phyloP scores from a whole-genome alignment of 2,329 filamentous ascomycete species.

The Paecilomyces sp. region DNA sequence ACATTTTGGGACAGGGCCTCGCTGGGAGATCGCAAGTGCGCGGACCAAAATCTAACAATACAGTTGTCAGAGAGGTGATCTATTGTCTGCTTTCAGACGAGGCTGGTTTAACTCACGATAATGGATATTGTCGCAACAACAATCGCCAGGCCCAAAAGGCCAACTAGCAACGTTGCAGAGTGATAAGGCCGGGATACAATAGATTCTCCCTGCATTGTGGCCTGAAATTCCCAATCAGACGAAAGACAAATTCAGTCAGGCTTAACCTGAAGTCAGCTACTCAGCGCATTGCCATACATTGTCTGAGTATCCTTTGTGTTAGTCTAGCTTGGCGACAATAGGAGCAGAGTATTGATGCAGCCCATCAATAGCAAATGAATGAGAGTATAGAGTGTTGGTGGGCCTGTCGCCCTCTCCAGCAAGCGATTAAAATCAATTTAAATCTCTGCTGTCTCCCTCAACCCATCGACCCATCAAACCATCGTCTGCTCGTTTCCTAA shows the following conservation, averaged over 20 bases:
- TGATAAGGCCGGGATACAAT: not conserved
- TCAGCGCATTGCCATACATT: not conserved
- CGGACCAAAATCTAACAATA: conserved; percentile 15
- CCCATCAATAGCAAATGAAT: not conserved
- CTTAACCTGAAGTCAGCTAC: not conserved
- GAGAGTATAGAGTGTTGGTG: not conserved
- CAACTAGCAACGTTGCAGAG: not conserved
- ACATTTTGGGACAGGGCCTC: conserved; percentile 19
- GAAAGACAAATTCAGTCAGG: not conserved
- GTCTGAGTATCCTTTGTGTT: not conserved
- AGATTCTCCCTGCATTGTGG: not conserved
- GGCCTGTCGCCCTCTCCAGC: not conserved
- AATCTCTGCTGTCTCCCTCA: not conserved
- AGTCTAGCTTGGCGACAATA: not conserved
- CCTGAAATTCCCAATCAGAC: not conserved
- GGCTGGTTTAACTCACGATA: not conserved
- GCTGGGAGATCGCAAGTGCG: conserved; percentile 22
- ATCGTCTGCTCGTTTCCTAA: not conserved
- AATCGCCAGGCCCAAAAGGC: not conserved
- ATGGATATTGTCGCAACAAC: not conserved
- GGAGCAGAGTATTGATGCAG: not conserved
- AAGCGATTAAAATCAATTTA: not conserved
- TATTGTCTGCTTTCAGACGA: not conserved
- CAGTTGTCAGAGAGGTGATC: conserved; percentile 3
- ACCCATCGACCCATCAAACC: not conserved